Conservation (phyloP, 2,329 filamentous ascomycete species). For the Hypoxylon sp. region DNA sequence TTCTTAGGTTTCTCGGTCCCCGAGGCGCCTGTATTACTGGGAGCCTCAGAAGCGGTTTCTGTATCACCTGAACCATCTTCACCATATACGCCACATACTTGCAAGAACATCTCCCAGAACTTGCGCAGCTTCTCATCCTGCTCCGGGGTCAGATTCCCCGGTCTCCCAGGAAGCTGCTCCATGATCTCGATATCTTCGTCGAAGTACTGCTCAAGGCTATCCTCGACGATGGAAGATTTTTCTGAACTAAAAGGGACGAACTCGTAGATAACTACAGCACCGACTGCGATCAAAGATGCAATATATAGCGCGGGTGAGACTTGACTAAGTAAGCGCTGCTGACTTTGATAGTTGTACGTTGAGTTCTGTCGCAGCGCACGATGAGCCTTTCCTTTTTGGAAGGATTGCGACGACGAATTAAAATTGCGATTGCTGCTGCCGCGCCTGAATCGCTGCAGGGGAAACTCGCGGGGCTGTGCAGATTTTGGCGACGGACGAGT, state of each 20-base stretch:
- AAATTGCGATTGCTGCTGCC: slow-evolving; percentile 12
- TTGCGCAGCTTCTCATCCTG: slow-evolving; percentile 89
- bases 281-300: slow-evolving; percentile 34
- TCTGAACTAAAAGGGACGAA: slow-evolving; percentile 7
- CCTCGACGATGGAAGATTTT: slow-evolving; percentile 7
- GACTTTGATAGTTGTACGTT: slow-evolving; percentile 2
- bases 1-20: slow-evolving; percentile 73
- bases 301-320: slow-evolving; percentile 40
- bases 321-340: slow-evolving; percentile 30
- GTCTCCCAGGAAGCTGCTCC: slow-evolving; percentile 69
- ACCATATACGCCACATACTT: slow-evolving; percentile 72
- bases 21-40: slow-evolving; percentile 34
- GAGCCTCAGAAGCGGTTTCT: slow-evolving; percentile 44
- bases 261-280: slow-evolving; percentile 37
- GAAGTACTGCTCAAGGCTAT: slow-evolving; percentile 11
- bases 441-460: slow-evolving; percentile 8
- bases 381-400: slow-evolving; percentile 12
- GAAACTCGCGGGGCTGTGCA: slow-evolving; percentile 31
- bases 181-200: slow-evolving; percentile 35
- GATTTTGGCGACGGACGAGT: slow-evolving; percentile 24
- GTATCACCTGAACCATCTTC: slow-evolving; percentile 48
- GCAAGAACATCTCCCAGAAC: slow-evolving; percentile 81
- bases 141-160: slow-evolving; percentile 87
- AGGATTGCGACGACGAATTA: neutral
- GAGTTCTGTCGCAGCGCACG: neutral